Evolutionary conservation across 805 yeast genomes (phyloP), one percentile per base, ranked within the genome.

Genomic region (Kuraishia ogatae): DNA sequence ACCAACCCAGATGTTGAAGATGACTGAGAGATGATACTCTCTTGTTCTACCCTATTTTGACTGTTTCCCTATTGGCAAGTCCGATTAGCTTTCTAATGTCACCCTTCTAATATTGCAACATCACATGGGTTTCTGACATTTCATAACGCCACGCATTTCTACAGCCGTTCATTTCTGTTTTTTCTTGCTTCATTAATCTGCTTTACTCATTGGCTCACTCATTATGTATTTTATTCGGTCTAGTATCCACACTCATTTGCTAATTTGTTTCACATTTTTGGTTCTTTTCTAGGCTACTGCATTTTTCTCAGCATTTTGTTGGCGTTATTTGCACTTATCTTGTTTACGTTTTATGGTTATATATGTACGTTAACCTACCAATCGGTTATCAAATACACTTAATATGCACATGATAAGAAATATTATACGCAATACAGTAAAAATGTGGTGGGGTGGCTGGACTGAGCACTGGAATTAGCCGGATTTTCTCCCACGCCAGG

Each of bases 1-100:
- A 75, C 83, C 3, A 83, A 83, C 51, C 66, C 65, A 2, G 66
- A 63, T 50, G 29, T 48, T 24, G 11, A 49, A 11, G 23, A 17
- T 5, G 23, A 21, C 10, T 47, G 26, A 35, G 4, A 15, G 15
- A 15, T 6, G 29, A 26, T 10, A 26, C 29, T 35, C 13, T 11
- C 13, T 35, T 35, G 43, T 11, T 35, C n/a, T n/a, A n/a, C n/a
- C n/a, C 11, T 28, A 11, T 28, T 35, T 5, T 35, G 43, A 35
- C 13, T 35, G 6, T 35, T 35, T 35, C 13, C 35, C 35, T 10
- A 4, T 35, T 15, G 7, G 17, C 43, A 10, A 35, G 4, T 15
- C n/a, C 43, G 43, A 35, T 35, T 3, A 10, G 15, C 43, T 17
- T 11, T 15, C 4, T 8, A 10, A 10, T 15, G n/a, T 15, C 43